Evolutionary conservation across 306 rosid species (phyloP), one percentile per base, ranked within the genome.

Genomic region (Leucaena leucocephala): DNA sequence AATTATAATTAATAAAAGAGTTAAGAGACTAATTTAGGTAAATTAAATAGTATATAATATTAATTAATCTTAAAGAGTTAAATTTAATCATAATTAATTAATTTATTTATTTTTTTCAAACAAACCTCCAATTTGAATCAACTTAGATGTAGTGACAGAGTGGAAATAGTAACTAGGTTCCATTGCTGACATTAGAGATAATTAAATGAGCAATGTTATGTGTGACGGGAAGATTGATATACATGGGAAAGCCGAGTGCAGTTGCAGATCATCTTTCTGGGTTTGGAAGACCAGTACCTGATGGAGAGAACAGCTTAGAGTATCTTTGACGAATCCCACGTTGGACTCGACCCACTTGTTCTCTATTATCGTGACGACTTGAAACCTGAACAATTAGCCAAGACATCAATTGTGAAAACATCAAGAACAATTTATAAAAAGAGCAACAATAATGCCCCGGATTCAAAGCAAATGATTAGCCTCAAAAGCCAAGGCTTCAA

Each of bases 241-340:
- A 92, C 80, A 68, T 86, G 89, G 97, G 98, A 83, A 89, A 78
- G 64, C 97, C 97, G 17, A 65, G 33, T 61, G 90, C 83, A 78
- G 73, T 94, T 11, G 42, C 86, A 22, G 76, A 83, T 42, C 87
- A 92, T 82, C 89, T 94, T 61, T 61, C 83, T 1, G 88, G 93
- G 83, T 92, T 94, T 78, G 97, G 97, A 83, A 92, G 97, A 78
- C 90, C 97, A 4, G 85, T 92, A 2, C 98, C 98, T 3, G 94
- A 92, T 5, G 87, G 91, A 33, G 98, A 92, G 72, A 90, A 91
- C 83, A 74, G 82, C 65, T 72, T 92, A 2, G 97, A 94, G 83
- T 94, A 94, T 84, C 89, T 94, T 86, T 52, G 98, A 94, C 57
- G 97, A 92, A 71, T 88, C 98, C 42, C 88, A 85, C 0, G 87